phyloP scores from a whole-genome alignment of 1,284 basidiomycete species.

The Microbotryum silenes-acaulis region DNA sequence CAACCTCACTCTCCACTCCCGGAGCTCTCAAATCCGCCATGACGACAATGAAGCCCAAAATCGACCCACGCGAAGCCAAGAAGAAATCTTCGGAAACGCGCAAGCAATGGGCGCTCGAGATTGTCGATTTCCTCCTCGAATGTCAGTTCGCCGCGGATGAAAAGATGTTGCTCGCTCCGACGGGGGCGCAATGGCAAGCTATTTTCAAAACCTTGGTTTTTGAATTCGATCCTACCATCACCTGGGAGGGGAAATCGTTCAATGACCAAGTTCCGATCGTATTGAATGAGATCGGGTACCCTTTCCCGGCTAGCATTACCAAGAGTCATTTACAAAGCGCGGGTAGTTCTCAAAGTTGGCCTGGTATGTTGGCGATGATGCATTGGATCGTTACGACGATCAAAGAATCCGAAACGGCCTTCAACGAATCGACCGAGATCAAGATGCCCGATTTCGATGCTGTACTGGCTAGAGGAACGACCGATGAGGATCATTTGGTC shows the following conservation, averaged over 20 bases:
- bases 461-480: background rate
- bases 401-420: slow-evolving; percentile 29
- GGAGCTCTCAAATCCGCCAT: slow-evolving; percentile 12
- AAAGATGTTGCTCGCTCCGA: slow-evolving; percentile 34
- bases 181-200: slow-evolving; percentile 34
- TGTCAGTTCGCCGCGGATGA: slow-evolving; percentile 12
- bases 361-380: slow-evolving; percentile 37
- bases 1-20: slow-evolving; percentile 8
- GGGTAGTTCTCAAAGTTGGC: slow-evolving; percentile 37
- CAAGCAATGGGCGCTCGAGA: slow-evolving; percentile 18
- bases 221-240: slow-evolving; percentile 29
- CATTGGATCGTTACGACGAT: slow-evolving; percentile 37
- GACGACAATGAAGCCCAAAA: background rate
- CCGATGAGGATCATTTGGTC: slow-evolving; percentile 19
- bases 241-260: slow-evolving; percentile 28
- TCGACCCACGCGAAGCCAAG: slow-evolving; percentile 22
- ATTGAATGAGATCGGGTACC: slow-evolving; percentile 32
- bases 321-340: slow-evolving; percentile 37
- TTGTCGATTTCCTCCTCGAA: slow-evolving; percentile 18
- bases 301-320: slow-evolving; percentile 33
- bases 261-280: slow-evolving; percentile 34
- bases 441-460: slow-evolving; percentile 26
- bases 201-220: slow-evolving; percentile 36
- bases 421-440: slow-evolving; percentile 22
- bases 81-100: slow-evolving; percentile 4